These are phyloP conservation scores for Gossypium trilobum DNA, from an alignment of 441 rosid genomes.

Conservation along the genomic window DNA sequence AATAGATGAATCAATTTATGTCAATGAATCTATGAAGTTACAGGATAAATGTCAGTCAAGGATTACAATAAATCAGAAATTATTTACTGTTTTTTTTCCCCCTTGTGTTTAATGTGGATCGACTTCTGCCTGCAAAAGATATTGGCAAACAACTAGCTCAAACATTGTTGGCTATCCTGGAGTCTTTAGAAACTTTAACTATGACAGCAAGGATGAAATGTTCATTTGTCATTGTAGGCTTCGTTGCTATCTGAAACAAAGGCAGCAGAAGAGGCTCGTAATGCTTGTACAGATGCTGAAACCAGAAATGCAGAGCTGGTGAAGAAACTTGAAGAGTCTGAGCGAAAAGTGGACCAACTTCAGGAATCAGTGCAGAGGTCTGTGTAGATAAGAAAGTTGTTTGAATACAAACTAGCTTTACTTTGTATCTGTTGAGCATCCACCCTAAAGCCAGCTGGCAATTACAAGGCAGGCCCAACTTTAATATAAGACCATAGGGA, in stretches of 20 bases:
- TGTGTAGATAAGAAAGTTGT: slow-evolving; percentile 20
- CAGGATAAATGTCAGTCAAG: neutral
- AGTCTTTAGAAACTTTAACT: slow-evolving; percentile 13
- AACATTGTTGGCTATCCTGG: neutral
- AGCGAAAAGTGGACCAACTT: slow-evolving; percentile 71
- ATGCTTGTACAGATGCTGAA: slow-evolving; percentile 53
- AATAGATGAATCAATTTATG: neutral
- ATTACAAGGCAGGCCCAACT: too few relatives aligned
- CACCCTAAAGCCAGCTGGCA: too few relatives aligned
- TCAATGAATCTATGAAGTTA: neutral
- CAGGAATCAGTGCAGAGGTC: slow-evolving; percentile 98
- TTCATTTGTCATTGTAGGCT: slow-evolving; percentile 39
- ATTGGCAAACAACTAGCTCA: neutral
- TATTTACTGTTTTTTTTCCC: neutral
- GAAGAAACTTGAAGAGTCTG: slow-evolving; percentile 72
- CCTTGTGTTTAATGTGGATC: neutral
- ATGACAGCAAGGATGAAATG: neutral
- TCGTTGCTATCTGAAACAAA: slow-evolving; percentile 57
- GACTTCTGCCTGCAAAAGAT: neutral
- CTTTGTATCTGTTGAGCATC: neutral
- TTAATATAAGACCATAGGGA: too few relatives aligned
- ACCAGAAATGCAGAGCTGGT: slow-evolving; percentile 60
- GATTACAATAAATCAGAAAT: neutral
- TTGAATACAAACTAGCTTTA: slow-evolving; percentile 1
- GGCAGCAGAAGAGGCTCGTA: slow-evolving; percentile 56